Percentiles rank a stretch among this genome's conserved stretches.
These are phyloP conservation scores for Arabis hirsuta DNA, from an alignment of 345 rosid genomes.

Conservation along the genomic window DNA sequence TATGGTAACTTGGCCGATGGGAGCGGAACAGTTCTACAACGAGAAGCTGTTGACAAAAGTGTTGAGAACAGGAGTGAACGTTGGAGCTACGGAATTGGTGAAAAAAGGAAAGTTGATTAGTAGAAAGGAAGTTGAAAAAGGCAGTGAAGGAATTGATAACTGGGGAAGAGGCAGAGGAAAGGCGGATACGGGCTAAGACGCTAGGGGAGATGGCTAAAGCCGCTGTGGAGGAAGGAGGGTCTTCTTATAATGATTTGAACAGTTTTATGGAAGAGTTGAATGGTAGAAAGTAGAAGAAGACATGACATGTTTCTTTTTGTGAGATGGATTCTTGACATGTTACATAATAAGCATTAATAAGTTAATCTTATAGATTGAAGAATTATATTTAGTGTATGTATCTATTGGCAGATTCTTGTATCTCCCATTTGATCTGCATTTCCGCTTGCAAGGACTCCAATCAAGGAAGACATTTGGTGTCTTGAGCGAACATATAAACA, in stretches of 20 bases:
- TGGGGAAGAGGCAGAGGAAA: slow-evolving; percentile 46
- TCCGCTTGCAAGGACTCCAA: too few species aligned
- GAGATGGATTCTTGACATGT: slow-evolving; percentile 28
- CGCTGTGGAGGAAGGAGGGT: slow-evolving; percentile 44
- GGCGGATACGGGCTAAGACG: slow-evolving; percentile 33
- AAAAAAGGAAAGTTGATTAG: slow-evolving; percentile 43
- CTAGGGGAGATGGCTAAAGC: slow-evolving; percentile 42
- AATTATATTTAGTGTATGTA: too few species aligned
- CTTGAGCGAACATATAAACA: too few species aligned
- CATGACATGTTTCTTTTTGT: neutral
- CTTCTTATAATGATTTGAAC: slow-evolving; percentile 44
- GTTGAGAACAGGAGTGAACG: slow-evolving; percentile 47
- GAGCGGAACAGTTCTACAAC: slow-evolving; percentile 57
- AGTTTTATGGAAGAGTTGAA: slow-evolving; percentile 35
- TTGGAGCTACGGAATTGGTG: slow-evolving; percentile 47
- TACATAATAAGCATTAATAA: too few species aligned
- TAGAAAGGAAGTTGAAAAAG: slow-evolving; percentile 46
- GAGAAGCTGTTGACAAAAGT: slow-evolving; percentile 55
- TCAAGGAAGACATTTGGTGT: too few species aligned
- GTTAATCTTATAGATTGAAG: too few species aligned
- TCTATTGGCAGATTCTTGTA: too few species aligned
- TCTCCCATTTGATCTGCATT: too few species aligned
- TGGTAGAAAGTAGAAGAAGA: slow-evolving; percentile 21
- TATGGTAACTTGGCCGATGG: slow-evolving; percentile 58
- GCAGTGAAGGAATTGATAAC: slow-evolving; percentile 43